Percentiles rank a stretch among this genome's conserved stretches.
Conservation (phyloP, 169 alveolate species). For the Plasmodium cynomolgi region DNA sequence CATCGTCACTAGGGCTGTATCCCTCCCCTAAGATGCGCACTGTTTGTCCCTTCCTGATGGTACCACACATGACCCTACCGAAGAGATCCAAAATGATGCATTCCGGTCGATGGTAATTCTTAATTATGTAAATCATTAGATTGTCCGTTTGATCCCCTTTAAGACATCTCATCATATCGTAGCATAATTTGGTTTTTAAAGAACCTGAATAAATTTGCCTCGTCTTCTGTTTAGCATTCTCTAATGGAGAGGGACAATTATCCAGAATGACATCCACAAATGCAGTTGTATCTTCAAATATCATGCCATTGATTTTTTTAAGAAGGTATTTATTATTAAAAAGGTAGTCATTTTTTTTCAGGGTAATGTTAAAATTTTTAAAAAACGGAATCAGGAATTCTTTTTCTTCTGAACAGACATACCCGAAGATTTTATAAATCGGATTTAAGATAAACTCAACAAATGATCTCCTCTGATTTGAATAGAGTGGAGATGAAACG, state of each 20-base stretch:
- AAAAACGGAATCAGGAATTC: constrained; percentile 92
- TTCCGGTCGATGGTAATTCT: constrained; percentile 95
- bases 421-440: constrained; percentile 96
- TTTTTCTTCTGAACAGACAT: constrained; percentile 96
- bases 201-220: constrained; percentile 88
- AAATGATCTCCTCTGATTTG: constrained; percentile 92
- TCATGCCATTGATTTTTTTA: constrained; percentile 75
- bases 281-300: constrained; percentile 86
- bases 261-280: constrained; percentile 92
- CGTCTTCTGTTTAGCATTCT: constrained; percentile 81
- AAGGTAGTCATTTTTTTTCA: constrained; percentile 61
- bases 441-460: constrained; percentile 98
- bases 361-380: constrained; percentile 79
- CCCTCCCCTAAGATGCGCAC: constrained; percentile 96
- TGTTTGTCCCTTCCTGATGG: constrained; percentile 93
- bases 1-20: constrained; percentile 96
- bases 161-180: constrained; percentile 74
- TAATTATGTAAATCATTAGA: constrained; percentile 90
- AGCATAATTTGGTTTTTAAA: constrained; percentile 73
- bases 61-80: constrained; percentile 98
- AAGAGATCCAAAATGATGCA: constrained; percentile 93
- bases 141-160: constrained; percentile 89
- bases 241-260: constrained; percentile 79
- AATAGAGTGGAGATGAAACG: constrained; percentile 80
- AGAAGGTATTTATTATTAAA: constrained; percentile 75